A percentile compares a stretch with the other conserved stretches of the same genome.
Conservation (phyloP, 495 filamentous ascomycete genomes). For the Daldinia childiae region DNA sequence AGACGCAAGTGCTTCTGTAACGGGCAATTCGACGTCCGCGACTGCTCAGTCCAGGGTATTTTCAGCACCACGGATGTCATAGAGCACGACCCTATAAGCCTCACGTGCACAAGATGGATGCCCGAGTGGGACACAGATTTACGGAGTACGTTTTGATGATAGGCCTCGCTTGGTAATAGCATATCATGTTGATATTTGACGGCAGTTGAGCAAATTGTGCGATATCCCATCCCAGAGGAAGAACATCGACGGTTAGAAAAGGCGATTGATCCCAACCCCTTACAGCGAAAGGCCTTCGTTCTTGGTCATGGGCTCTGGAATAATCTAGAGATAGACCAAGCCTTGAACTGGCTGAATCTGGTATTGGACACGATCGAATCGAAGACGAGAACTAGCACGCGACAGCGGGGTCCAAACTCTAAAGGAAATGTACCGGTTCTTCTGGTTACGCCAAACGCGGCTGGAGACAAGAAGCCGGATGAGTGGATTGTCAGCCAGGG, state of each 20-base stretch:
- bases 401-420: slow-evolving; percentile 26
- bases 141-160: slow-evolving; percentile 40
- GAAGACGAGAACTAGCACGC: slow-evolving; percentile 32
- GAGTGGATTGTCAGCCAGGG: slow-evolving; percentile 62
- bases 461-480: slow-evolving; percentile 63
- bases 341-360: slow-evolving; percentile 55
- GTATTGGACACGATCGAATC: slow-evolving; percentile 50
- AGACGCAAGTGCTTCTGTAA: slow-evolving; percentile 64
- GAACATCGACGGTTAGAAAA: slow-evolving; percentile 55
- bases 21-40: slow-evolving; percentile 62
- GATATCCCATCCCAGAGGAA: slow-evolving; percentile 56
- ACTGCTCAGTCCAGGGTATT: slow-evolving; percentile 63
- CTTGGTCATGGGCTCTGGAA: slow-evolving; percentile 65
- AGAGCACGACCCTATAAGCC: slow-evolving; percentile 55
- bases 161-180: not conserved
- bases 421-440: slow-evolving; percentile 52
- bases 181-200: slow-evolving; percentile 18
- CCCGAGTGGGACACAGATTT: slow-evolving; percentile 54
- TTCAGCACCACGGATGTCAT: slow-evolving; percentile 61
- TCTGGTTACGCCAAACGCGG: slow-evolving; percentile 62
- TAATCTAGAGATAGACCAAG: slow-evolving; percentile 58
- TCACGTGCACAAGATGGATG: slow-evolving; percentile 54
- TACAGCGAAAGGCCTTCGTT: slow-evolving; percentile 56
- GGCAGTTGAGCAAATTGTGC: slow-evolving; percentile 61
- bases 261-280: slow-evolving; percentile 50